These are phyloP conservation scores for Evernia prunastri DNA, from an alignment of 495 filamentous ascomycete species.

Conservation along the genomic window DNA sequence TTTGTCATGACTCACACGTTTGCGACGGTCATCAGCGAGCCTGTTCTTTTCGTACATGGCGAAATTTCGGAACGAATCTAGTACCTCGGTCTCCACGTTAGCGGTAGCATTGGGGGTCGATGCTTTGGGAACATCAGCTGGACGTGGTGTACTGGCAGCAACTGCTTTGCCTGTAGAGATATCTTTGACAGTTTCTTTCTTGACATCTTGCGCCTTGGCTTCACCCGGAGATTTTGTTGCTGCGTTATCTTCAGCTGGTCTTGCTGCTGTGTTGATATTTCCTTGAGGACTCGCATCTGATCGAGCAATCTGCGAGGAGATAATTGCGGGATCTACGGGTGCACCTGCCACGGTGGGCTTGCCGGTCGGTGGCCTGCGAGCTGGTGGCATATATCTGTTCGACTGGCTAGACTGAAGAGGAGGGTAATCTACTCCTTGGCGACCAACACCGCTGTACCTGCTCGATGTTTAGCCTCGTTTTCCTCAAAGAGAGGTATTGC, in stretches of 20 bases:
- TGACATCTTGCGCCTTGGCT: neutral
- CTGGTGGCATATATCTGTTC: conserved; percentile 87
- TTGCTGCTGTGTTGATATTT: conserved; percentile 24
- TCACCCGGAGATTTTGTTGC: conserved; percentile 18
- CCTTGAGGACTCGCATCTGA: conserved; percentile 39
- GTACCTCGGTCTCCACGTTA: conserved; percentile 71
- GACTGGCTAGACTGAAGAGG: conserved; percentile 54
- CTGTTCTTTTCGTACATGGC: conserved; percentile 69
- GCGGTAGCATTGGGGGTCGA: conserved; percentile 55
- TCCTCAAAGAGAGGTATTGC: conserved; percentile 26
- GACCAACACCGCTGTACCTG: conserved; percentile 86
- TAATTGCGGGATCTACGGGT: conserved; percentile 75
- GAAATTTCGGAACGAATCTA: conserved; percentile 76
- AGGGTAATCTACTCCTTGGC: conserved; percentile 61
- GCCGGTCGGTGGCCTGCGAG: conserved; percentile 67
- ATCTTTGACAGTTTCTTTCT: conserved; percentile 24
- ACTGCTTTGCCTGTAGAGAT: conserved; percentile 10
- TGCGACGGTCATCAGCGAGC: conserved; percentile 64
- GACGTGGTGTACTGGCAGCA: conserved; percentile 14
- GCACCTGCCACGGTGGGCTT: conserved; percentile 64
- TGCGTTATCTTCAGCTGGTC: conserved; percentile 27
- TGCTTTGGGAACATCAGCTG: conserved; percentile 22
- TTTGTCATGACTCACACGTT: conserved; percentile 62
- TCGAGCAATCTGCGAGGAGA: conserved; percentile 61
- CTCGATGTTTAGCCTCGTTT: conserved; percentile 16